These are phyloP conservation scores for Jatropha podagrica DNA, from an alignment of 441 rosid genomes.

Conservation along the genomic window DNA sequence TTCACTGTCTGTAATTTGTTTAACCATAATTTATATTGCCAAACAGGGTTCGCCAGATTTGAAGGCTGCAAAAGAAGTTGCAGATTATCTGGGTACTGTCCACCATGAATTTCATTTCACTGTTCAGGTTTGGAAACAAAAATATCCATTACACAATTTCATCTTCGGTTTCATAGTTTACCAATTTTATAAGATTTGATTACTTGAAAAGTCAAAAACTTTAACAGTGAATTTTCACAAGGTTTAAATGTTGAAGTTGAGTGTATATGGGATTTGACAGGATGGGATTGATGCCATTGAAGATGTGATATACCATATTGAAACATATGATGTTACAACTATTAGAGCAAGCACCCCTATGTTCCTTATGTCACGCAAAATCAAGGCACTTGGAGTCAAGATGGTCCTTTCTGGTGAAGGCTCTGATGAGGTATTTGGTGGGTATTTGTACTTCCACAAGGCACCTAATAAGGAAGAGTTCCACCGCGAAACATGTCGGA, in stretches of 20 bases:
- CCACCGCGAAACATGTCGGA: slow-evolving; percentile 80
- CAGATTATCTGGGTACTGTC: slow-evolving; percentile 73
- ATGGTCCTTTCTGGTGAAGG: slow-evolving; percentile 97
- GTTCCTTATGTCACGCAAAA: slow-evolving; percentile 89
- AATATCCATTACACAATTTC: neutral
- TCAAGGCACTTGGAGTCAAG: slow-evolving; percentile 87
- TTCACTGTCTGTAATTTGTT: no score
- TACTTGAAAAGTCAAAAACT: neutral
- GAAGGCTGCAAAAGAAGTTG: slow-evolving; percentile 86
- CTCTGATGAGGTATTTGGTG: slow-evolving; percentile 87
- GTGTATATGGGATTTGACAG: slow-evolving; percentile 21
- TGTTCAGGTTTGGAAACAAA: slow-evolving; percentile 50
- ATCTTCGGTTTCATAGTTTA: neutral
- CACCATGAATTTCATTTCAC: slow-evolving; percentile 93
- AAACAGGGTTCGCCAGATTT: slow-evolving; percentile 82
- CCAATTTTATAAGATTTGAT: neutral
- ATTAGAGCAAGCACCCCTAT: slow-evolving; percentile 89
- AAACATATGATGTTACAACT: slow-evolving; percentile 84
- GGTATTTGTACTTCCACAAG: slow-evolving; percentile 90
- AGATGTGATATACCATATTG: slow-evolving; percentile 86
- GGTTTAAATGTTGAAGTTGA: no score
- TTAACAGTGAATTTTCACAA: no score
- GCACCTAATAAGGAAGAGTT: slow-evolving; percentile 88
- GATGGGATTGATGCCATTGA: slow-evolving; percentile 92
- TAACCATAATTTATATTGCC: neutral